These are phyloP conservation scores for Epipyxis sp. DNA, from an alignment of 108 stramenopile species.

Conservation along the genomic window DNA sequence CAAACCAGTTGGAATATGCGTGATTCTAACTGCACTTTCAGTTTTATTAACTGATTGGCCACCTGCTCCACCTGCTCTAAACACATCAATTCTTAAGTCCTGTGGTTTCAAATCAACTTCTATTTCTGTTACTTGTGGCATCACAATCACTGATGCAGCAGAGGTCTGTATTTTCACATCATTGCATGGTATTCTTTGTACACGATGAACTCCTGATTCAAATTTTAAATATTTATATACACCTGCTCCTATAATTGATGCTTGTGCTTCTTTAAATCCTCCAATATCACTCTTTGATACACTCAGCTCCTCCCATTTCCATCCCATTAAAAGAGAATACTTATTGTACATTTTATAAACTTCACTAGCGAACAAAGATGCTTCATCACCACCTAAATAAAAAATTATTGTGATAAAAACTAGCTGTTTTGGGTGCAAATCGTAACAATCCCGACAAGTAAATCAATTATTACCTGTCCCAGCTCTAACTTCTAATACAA, in stretches of 20 bases:
- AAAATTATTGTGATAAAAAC: neutral
- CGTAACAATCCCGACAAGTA: too few species aligned
- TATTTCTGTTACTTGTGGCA: slow-evolving; percentile 68
- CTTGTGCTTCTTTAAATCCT: slow-evolving; percentile 77
- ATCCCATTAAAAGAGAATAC: slow-evolving; percentile 69
- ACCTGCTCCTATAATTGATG: slow-evolving; percentile 65
- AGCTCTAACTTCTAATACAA: slow-evolving; percentile 90
- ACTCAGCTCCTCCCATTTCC: slow-evolving; percentile 72
- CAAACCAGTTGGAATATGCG: slow-evolving; percentile 92
- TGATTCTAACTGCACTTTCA: slow-evolving; percentile 93
- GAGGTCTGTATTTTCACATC: slow-evolving; percentile 85
- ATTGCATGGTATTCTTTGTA: slow-evolving; percentile 94
- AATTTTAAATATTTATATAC: slow-evolving; percentile 81
- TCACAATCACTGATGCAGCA: slow-evolving; percentile 83
- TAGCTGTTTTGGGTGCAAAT: neutral
- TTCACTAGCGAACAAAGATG: slow-evolving; percentile 85
- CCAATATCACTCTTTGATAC: slow-evolving; percentile 72
- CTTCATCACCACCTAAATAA: slow-evolving; percentile 75
- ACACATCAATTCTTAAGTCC: slow-evolving; percentile 78
- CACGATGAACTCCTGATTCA: slow-evolving; percentile 93
- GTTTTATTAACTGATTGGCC: slow-evolving; percentile 99
- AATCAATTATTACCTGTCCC: slow-evolving; percentile 63
- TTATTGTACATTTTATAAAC: slow-evolving; percentile 82
- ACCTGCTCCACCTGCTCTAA: slow-evolving; percentile 87
- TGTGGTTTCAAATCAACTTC: slow-evolving; percentile 60